These are phyloP conservation scores for Exophiala phaeomuriformis DNA, from an alignment of 2,329 filamentous ascomycete species.

Conservation along the genomic window DNA sequence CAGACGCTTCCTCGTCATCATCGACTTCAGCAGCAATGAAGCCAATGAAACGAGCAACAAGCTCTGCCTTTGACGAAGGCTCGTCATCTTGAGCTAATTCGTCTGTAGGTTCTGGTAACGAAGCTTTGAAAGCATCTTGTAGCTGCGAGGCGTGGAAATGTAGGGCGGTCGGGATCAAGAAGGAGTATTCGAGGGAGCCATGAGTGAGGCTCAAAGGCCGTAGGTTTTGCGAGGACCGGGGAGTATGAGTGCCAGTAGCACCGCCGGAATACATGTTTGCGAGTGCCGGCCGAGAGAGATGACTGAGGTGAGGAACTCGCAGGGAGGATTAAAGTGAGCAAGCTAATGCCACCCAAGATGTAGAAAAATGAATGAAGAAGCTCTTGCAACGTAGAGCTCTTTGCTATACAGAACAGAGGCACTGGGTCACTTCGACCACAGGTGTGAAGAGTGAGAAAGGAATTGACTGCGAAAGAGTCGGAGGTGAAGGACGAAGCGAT, in stretches of 20 bases:
- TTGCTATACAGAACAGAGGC: not conserved
- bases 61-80: slow-evolving; percentile 88
- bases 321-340: slow-evolving; percentile 23
- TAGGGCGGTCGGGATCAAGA: slow-evolving; percentile 87
- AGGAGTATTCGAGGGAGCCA: slow-evolving; percentile 91
- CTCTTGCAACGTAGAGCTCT: not conserved
- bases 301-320: not conserved
- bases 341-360: slow-evolving; percentile 27
- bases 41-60: slow-evolving; percentile 88
- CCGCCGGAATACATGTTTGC: slow-evolving; percentile 28
- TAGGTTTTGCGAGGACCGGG: slow-evolving; percentile 84
- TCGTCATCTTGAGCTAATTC: slow-evolving; percentile 97
- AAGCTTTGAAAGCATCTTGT: slow-evolving; percentile 80
- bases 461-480: not conserved
- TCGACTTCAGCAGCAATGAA: slow-evolving; percentile 84
- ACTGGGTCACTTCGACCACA: not conserved
- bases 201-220: slow-evolving; percentile 85
- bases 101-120: slow-evolving; percentile 83
- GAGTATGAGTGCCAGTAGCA: slow-evolving; percentile 91
- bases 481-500: not conserved
- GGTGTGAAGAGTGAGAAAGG: not conserved
- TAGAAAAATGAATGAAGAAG: slow-evolving; percentile 11
- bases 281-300: not conserved
- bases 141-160: slow-evolving; percentile 95
- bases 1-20: slow-evolving; percentile 78